Conservation (phyloP, 1,139 yeast species). For the Meyerozyma carpophila region DNA sequence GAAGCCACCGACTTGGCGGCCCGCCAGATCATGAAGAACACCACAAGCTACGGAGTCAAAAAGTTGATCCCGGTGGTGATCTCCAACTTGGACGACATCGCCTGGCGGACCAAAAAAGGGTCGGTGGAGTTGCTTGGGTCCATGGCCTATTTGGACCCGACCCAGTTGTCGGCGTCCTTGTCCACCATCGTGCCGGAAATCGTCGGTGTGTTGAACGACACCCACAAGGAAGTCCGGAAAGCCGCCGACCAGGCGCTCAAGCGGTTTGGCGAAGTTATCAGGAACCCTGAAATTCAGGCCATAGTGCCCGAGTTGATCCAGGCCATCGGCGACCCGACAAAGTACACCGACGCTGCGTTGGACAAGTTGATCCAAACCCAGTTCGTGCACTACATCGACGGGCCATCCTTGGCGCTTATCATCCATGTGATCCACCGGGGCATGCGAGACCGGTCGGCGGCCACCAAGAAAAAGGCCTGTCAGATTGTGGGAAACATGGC, state of each 20-base stretch:
- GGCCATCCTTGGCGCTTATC: constrained; percentile 92
- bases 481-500: constrained; percentile 99
- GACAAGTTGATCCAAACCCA: constrained; percentile 85
- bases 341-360: constrained; percentile 79
- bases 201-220: constrained; percentile 89
- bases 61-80: constrained; percentile 88
- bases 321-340: constrained; percentile 96
- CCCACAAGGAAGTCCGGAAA: constrained; percentile 93
- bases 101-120: constrained; percentile 97
- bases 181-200: constrained; percentile 92
- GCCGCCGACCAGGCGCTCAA: constrained; percentile 89
- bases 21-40: constrained; percentile 79
- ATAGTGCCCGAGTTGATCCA: constrained; percentile 84
- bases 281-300: constrained; percentile 93
- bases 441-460: constrained; percentile 88
- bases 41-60: constrained; percentile 90
- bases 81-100: constrained; percentile 76
- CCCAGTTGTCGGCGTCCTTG: constrained; percentile 84
- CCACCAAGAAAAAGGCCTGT: constrained; percentile 88
- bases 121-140: constrained; percentile 94
- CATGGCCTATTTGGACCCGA: constrained; percentile 96
- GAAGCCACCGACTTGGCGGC: constrained; percentile 87
- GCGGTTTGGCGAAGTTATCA: constrained; percentile 92
- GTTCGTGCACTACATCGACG: constrained; percentile 95
- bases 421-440: constrained; percentile 95